A percentile compares a stretch with the other conserved stretches of the same genome.
phyloP scores from a whole-genome alignment of 139 green algal genomes.

The Microglena sp. region DNA sequence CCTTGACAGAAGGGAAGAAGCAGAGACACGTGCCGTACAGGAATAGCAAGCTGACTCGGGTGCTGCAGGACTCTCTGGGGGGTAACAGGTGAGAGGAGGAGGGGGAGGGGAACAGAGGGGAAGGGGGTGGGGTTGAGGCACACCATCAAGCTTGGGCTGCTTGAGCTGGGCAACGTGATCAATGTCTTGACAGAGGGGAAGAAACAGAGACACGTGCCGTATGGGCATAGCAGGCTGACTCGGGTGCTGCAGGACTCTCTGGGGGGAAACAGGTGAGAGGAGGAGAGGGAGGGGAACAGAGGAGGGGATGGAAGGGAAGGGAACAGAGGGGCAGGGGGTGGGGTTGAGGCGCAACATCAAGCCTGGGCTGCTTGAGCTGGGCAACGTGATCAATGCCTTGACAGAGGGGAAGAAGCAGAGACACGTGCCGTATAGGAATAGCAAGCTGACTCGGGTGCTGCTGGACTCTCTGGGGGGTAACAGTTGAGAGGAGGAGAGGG shows the following conservation, averaged over 20 bases:
- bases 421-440: conserved; percentile 57
- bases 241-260: too few relatives aligned
- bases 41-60: conserved; percentile 26
- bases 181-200: conserved; percentile 48
- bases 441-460: conserved; percentile 58
- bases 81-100: too few relatives aligned
- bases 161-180: conserved; percentile 72
- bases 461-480: conserved; percentile 70
- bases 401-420: conserved; percentile 24
- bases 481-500: too few relatives aligned
- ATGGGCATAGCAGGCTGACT: too few relatives aligned
- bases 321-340: too few relatives aligned
- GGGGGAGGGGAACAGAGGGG: too few relatives aligned
- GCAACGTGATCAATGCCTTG: conserved; percentile 70
- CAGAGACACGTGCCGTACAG: conserved; percentile 28
- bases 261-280: too few relatives aligned
- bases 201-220: conserved; percentile 16
- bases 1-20: conserved; percentile 38
- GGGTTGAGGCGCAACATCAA: too few relatives aligned
- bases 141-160: conserved; percentile 48
- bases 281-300: too few relatives aligned
- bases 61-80: conserved; percentile 64
- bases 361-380: conserved; percentile 51
- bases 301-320: too few relatives aligned
- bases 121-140: too few relatives aligned